These are phyloP conservation scores for Sphaerulina musiva DNA, from an alignment of 2,329 filamentous ascomycete species.

Conservation along the genomic window DNA sequence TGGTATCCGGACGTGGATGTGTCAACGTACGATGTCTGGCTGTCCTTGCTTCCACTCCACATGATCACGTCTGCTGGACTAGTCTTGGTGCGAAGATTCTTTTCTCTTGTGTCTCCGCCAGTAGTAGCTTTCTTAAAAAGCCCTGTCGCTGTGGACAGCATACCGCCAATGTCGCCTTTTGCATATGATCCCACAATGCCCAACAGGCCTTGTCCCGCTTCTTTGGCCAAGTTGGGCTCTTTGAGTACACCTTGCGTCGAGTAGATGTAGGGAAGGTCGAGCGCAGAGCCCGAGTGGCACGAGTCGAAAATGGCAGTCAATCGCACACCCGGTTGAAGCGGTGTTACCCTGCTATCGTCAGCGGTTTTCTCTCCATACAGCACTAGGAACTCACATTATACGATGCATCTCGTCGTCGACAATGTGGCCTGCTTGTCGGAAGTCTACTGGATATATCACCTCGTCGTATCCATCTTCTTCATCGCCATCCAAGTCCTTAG, in stretches of 20 bases:
- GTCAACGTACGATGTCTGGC: slow-evolving; percentile 77
- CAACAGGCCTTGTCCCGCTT: slow-evolving; percentile 66
- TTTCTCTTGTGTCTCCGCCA: slow-evolving; percentile 72
- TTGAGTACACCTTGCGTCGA: slow-evolving; percentile 74
- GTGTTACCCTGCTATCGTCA: slow-evolving; percentile 50
- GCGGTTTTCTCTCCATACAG: neutral
- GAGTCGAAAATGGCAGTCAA: slow-evolving; percentile 76
- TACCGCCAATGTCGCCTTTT: slow-evolving; percentile 73
- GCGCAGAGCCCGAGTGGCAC: slow-evolving; percentile 69
- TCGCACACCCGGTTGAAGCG: slow-evolving; percentile 75
- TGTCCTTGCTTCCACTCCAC: slow-evolving; percentile 95
- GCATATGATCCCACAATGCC: slow-evolving; percentile 71
- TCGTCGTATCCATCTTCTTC: slow-evolving; percentile 78
- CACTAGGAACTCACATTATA: slow-evolving; percentile 48
- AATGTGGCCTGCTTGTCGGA: slow-evolving; percentile 70
- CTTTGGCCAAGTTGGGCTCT: slow-evolving; percentile 73
- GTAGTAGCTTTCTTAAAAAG: slow-evolving; percentile 81
- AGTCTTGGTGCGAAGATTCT: slow-evolving; percentile 80
- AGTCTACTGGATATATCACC: slow-evolving; percentile 78
- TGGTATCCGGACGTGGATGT: neutral
- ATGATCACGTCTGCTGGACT: slow-evolving; percentile 93
- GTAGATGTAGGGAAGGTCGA: slow-evolving; percentile 75
- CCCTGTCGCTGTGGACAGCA: slow-evolving; percentile 71
- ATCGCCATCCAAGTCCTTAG: slow-evolving; percentile 69
- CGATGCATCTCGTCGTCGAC: slow-evolving; percentile 78